phyloP scores from a whole-genome alignment of 306 rosid genomes.

The Prosopis cineraria region DNA sequence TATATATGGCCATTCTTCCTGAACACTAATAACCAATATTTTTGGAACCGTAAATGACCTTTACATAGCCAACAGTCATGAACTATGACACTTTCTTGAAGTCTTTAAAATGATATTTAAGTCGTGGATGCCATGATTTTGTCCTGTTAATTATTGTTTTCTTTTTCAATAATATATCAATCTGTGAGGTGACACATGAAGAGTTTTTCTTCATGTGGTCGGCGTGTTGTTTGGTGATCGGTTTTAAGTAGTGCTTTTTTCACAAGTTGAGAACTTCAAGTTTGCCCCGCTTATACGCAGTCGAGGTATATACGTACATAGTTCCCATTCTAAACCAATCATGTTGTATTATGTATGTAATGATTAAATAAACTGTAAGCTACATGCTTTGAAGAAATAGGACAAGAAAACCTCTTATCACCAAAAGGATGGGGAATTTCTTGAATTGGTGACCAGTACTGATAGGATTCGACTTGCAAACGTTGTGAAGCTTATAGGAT shows the following conservation, averaged over 20 bases:
- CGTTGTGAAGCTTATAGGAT: constrained; percentile 79
- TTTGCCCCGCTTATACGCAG: not conserved
- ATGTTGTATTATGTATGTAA: constrained; percentile 22
- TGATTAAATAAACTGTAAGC: constrained; percentile 48
- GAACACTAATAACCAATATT: not conserved
- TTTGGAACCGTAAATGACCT: too few relatives aligned
- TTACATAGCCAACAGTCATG: not conserved
- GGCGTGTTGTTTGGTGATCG: not conserved
- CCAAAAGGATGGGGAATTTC: constrained; percentile 80
- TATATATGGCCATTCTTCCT: constrained; percentile 13
- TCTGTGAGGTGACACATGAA: not conserved
- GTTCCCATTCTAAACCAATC: constrained; percentile 10
- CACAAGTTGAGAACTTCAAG: constrained; percentile 1
- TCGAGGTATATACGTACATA: not conserved
- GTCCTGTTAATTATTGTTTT: not conserved
- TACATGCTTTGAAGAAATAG: constrained; percentile 87
- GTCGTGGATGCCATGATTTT: constrained; percentile 1
- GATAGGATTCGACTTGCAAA: constrained; percentile 82
- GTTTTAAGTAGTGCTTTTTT: not conserved
- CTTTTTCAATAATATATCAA: not conserved
- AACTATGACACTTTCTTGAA: not conserved
- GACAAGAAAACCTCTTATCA: constrained; percentile 64
- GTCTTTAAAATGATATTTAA: constrained; percentile 10
- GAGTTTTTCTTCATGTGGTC: not conserved
- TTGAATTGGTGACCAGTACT: constrained; percentile 70